phyloP scores from a whole-genome alignment of 208 protist genomes.

The Leptomonas pyrrhocoris region DNA sequence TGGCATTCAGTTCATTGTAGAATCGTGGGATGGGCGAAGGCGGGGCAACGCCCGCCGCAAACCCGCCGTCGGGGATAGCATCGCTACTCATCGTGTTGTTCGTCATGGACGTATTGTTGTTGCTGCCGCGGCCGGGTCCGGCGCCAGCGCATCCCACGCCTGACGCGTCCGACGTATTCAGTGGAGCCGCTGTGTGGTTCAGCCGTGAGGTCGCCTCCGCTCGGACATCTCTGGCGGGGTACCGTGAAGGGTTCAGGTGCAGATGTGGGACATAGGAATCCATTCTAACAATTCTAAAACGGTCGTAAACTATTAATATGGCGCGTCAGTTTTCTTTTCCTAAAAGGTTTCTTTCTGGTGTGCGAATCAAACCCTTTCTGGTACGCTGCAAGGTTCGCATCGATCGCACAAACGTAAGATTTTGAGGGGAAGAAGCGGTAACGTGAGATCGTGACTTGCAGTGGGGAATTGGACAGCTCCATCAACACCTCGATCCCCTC shows the following conservation, averaged over 20 bases:
- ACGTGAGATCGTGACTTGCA: no score
- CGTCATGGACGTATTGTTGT: conserved; percentile 32
- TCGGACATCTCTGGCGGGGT: neutral
- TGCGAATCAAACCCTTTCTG: no score
- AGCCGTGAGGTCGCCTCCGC: neutral
- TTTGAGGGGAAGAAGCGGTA: no score
- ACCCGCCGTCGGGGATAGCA: conserved; percentile 1
- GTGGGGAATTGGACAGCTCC: no score
- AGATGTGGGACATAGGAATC: conserved; percentile 22
- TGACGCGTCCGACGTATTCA: neutral
- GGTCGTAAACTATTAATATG: no score
- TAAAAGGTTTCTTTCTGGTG: no score
- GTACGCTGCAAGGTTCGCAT: no score
- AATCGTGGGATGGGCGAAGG: conserved; percentile 28
- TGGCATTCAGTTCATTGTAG: neutral
- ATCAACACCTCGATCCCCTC: no score
- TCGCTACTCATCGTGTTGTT: conserved; percentile 32
- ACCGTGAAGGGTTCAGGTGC: conserved; percentile 23
- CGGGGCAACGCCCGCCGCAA: neutral
- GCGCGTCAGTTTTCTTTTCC: no score
- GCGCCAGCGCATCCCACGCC: neutral
- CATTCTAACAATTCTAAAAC: conserved; percentile 5
- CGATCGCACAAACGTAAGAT: no score
- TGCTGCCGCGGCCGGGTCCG: conserved; percentile 12
- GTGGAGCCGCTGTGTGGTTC: conserved; percentile 16